Evolutionary conservation across 768 basidiomycete species (phyloP).

Genomic region (Hebeloma cylindrosporum): DNA sequence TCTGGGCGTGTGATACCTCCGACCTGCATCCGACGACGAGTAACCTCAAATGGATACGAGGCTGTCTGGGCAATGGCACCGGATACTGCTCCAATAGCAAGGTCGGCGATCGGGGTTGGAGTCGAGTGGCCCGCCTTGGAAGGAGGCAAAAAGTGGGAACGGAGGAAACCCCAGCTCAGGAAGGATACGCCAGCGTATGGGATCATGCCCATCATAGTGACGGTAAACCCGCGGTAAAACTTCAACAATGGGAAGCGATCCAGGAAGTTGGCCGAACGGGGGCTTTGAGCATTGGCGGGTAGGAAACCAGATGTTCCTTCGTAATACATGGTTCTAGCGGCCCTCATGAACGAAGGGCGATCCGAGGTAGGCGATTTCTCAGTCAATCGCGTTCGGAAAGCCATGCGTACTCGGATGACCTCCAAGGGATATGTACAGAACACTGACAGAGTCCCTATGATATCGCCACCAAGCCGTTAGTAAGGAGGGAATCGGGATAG

Average conservation of each 20-base stretch:
- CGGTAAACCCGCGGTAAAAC: slow-evolving; percentile 97
- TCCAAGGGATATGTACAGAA: slow-evolving; percentile 95
- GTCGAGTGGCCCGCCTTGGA: slow-evolving; percentile 35
- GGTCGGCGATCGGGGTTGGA: slow-evolving; percentile 58
- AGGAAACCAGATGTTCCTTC: slow-evolving; percentile 47
- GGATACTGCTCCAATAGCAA: slow-evolving; percentile 81
- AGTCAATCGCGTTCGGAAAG: slow-evolving; percentile 64
- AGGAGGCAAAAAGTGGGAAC: slow-evolving; percentile 56
- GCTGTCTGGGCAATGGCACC: slow-evolving; percentile 86
- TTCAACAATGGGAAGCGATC: slow-evolving; percentile 74
- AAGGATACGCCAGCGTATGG: slow-evolving; percentile 97
- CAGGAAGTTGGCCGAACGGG: no score
- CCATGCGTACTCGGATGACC: slow-evolving; percentile 92
- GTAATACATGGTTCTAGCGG: slow-evolving; percentile 66
- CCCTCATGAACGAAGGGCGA: slow-evolving; percentile 53
- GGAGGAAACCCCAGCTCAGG: slow-evolving; percentile 83
- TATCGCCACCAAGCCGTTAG: slow-evolving; percentile 2
- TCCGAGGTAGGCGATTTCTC: slow-evolving; percentile 21
- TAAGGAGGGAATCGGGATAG: slow-evolving; percentile 1
- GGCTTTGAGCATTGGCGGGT: slow-evolving; percentile 19
- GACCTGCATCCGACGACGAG: slow-evolving; percentile 92
- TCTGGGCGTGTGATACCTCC: slow-evolving; percentile 80
- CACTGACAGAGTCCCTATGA: slow-evolving; percentile 79
- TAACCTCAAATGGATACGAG: slow-evolving; percentile 93
- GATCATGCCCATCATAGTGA: slow-evolving; percentile 88